These are phyloP conservation scores for Ailanthus altissimus DNA, from an alignment of 345 rosid species.

Conservation along the genomic window DNA sequence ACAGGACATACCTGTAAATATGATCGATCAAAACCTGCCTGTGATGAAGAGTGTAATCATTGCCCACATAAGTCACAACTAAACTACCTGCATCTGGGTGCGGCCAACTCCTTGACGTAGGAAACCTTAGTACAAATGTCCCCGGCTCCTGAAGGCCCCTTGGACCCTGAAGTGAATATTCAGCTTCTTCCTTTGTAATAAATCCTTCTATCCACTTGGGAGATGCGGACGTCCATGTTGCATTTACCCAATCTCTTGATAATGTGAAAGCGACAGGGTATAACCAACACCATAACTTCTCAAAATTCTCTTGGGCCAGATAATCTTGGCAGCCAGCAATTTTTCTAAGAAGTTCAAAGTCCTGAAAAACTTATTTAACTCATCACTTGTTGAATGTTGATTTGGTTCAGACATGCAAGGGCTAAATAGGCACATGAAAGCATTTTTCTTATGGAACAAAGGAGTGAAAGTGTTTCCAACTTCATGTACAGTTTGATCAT, in stretches of 20 bases:
- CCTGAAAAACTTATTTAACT: conserved; percentile 43
- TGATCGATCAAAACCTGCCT: conserved; percentile 60
- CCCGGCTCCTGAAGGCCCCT: conserved; percentile 86
- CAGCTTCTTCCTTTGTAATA: conserved; percentile 94
- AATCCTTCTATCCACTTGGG: conserved; percentile 97
- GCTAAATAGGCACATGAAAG: background rate
- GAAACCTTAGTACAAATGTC: conserved; percentile 86
- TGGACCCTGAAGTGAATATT: conserved; percentile 70
- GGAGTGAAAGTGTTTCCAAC: background rate
- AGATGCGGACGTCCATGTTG: conserved; percentile 67
- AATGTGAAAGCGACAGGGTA: conserved; percentile 78
- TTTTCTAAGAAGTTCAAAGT: conserved; percentile 66
- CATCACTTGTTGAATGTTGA: background rate
- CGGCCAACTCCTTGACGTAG: conserved; percentile 98
- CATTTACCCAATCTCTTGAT: conserved; percentile 58
- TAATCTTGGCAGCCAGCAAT: conserved; percentile 81
- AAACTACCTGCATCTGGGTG: conserved; percentile 94
- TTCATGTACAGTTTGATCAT: background rate
- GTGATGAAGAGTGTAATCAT: conserved; percentile 64
- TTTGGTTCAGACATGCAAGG: background rate
- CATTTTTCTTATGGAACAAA: background rate
- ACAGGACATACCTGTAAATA: conserved; percentile 51
- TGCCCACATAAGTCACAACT: conserved; percentile 78
- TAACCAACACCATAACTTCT: conserved; percentile 97
- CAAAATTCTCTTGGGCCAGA: conserved; percentile 85